Evolutionary conservation across 352 stramenopile genomes (phyloP), one percentile per base, ranked within the genome.

Genomic region (Achlya hypogyna): DNA sequence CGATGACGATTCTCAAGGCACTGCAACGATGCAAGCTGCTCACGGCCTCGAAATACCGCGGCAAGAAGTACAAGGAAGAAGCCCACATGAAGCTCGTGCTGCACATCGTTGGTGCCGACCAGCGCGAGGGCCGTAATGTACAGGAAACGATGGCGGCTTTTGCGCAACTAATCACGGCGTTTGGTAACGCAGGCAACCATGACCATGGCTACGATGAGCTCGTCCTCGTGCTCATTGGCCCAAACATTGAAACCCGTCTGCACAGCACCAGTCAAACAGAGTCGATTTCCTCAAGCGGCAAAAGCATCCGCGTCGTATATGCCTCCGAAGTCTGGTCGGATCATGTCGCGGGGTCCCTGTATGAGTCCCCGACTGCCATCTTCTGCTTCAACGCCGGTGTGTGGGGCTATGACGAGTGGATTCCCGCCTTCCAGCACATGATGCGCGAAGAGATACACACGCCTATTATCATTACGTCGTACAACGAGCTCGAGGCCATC

Each of bases 401-500:
- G 28, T 95, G 86, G 86, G 86, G 86, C 42, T 95, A 95, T 68
- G 84, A 95, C 67, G 75, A 91, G 65, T 95, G 86, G 86, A 59
- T 89, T 9, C 85, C 85, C 23, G 86, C 85, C 22, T 76, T 95
- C 25, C 64, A 66, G 52, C 67, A 87, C 42, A 78, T 94, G 56
- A 74, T 93, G 45, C 69, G 74, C 31, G 76, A 78, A 23, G 72
- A 86, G 18, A 63, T 72, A 27, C 5, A 25, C 0, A 75, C 80
- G 35, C 85, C 85, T 29, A 70, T 91, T 45, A 63, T 95, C 51
- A 75, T 95, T 58, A 95, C 86, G 32, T 90, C 79, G 38, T 95
- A 95, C 74, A 95, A 95, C 65, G 72, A 79, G 60, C 76, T 86
- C 70, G 86, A 95, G 69, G 85, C 83, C 28, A 72, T 72, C 47